Conservation (phyloP, 2,329 filamentous ascomycete species). For the Rachicladosporium sp. region DNA sequence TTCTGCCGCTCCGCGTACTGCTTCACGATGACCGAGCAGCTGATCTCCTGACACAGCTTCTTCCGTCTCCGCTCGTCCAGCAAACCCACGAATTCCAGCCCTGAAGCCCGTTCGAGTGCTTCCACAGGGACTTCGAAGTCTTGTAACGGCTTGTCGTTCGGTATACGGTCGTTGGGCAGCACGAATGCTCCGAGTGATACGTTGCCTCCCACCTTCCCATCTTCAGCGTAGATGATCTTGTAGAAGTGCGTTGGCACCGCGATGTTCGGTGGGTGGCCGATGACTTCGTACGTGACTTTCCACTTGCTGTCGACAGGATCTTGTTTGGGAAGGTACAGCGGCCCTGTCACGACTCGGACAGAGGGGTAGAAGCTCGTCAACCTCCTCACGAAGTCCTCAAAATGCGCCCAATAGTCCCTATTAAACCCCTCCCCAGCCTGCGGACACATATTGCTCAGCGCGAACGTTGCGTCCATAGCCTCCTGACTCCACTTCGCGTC, state of each 20-base stretch:
- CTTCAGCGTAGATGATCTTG: slow-evolving; percentile 96
- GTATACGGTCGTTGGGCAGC: slow-evolving; percentile 78
- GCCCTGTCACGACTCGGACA: slow-evolving; percentile 85
- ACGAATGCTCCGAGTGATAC: slow-evolving; percentile 92
- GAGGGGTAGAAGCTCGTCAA: slow-evolving; percentile 70
- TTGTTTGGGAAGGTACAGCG: slow-evolving; percentile 78
- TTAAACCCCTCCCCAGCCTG: slow-evolving; percentile 98
- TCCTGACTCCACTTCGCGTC: slow-evolving; percentile 91
- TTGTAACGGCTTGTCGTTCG: slow-evolving; percentile 72
- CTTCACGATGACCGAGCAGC: slow-evolving; percentile 68
- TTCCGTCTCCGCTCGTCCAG: slow-evolving; percentile 61
- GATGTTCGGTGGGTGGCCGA: slow-evolving; percentile 83
- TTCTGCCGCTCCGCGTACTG: slow-evolving; percentile 57
- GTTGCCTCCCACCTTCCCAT: slow-evolving; percentile 52
- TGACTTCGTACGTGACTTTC: slow-evolving; percentile 91
- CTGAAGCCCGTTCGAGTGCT: slow-evolving; percentile 80
- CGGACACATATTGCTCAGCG: slow-evolving; percentile 91
- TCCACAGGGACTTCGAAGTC: slow-evolving; percentile 95
- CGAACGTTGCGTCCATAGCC: slow-evolving; percentile 93
- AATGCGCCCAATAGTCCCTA: slow-evolving; percentile 97
- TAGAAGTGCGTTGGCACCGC: slow-evolving; percentile 98
- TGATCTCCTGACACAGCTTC: slow-evolving; percentile 74
- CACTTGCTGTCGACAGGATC: slow-evolving; percentile 76
- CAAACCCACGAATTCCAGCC: slow-evolving; percentile 78
- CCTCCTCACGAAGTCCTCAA: slow-evolving; percentile 90